Conservation (phyloP, 768 basidiomycete species). For the Hydnum rufescens region DNA sequence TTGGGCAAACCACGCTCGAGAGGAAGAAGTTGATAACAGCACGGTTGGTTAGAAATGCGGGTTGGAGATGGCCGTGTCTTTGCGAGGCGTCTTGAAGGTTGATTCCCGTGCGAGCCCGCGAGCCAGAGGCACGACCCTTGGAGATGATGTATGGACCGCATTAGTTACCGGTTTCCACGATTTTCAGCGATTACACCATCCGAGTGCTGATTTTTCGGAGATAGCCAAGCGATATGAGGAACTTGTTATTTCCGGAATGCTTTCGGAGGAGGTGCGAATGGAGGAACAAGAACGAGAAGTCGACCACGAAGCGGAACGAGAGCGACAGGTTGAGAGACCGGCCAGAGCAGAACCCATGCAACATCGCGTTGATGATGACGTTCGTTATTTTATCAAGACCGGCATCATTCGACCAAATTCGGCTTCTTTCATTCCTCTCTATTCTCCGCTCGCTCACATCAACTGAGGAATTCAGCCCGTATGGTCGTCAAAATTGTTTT, state of each 20-base stretch:
- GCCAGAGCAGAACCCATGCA: conserved; percentile 14
- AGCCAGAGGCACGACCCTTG: conserved; percentile 4
- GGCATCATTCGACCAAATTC: conserved; percentile 14
- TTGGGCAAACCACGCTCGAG: conserved; percentile 30
- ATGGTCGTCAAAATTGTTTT: background rate
- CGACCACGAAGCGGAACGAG: background rate
- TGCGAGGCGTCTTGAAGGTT: no score
- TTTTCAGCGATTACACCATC: background rate
- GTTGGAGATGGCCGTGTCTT: background rate
- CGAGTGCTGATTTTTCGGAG: background rate
- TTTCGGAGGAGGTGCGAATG: background rate
- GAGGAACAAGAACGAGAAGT: conserved; percentile 12
- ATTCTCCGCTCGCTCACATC: background rate
- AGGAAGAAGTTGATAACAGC: background rate
- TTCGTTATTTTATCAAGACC: conserved; percentile 16
- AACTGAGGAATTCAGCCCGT: conserved; percentile 10
- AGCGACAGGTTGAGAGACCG: conserved; percentile 11
- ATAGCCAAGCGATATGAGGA: background rate
- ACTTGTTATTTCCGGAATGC: background rate
- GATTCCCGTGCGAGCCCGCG: background rate
- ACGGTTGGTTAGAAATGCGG: background rate
- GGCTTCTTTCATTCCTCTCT: background rate
- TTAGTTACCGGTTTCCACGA: background rate
- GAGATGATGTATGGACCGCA: conserved; percentile 6
- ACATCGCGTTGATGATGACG: conserved; percentile 15